Evolutionary conservation across 345 rosid species (phyloP).

Genomic region (Cardiospermum halicacabum): DNA sequence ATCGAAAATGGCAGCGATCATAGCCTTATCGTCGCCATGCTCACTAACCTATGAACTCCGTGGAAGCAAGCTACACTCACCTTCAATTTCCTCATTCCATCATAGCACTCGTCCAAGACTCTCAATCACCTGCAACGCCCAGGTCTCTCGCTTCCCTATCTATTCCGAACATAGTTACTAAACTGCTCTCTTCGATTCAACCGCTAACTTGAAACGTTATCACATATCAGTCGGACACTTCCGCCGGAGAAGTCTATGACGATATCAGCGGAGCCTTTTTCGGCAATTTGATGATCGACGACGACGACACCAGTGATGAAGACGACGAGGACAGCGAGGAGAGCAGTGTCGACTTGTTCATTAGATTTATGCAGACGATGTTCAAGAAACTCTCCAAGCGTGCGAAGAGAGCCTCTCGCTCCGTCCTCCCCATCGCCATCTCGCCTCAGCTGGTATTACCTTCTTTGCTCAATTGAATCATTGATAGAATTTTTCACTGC

Average conservation of each 20-base stretch:
- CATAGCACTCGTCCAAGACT: slow-evolving; percentile 3
- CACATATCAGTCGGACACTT: slow-evolving; percentile 31
- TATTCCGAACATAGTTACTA: neutral
- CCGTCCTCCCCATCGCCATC: slow-evolving; percentile 56
- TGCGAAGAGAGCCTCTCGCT: slow-evolving; percentile 67
- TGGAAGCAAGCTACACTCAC: slow-evolving; percentile 2
- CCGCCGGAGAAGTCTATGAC: slow-evolving; percentile 30
- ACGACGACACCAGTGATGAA: slow-evolving; percentile 42
- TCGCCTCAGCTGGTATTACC: slow-evolving; percentile 55
- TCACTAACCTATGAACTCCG: neutral
- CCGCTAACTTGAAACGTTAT: neutral
- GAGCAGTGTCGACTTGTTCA: slow-evolving; percentile 65
- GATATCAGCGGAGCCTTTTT: slow-evolving; percentile 41
- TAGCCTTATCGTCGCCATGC: slow-evolving; percentile 28
- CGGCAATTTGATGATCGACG: slow-evolving; percentile 28
- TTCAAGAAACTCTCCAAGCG: slow-evolving; percentile 58
- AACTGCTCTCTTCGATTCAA: neutral
- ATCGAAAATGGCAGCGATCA: slow-evolving; percentile 25
- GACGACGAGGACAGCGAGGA: slow-evolving; percentile 57
- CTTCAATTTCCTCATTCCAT: slow-evolving; percentile 14
- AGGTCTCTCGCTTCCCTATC: slow-evolving; percentile 14
- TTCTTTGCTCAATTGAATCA: neutral
- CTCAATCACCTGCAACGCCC: slow-evolving; percentile 13
- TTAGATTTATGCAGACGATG: slow-evolving; percentile 61
- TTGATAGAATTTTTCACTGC: neutral